phyloP scores from a whole-genome alignment of 1,284 basidiomycete species.

The Rugosomyces carneus region DNA sequence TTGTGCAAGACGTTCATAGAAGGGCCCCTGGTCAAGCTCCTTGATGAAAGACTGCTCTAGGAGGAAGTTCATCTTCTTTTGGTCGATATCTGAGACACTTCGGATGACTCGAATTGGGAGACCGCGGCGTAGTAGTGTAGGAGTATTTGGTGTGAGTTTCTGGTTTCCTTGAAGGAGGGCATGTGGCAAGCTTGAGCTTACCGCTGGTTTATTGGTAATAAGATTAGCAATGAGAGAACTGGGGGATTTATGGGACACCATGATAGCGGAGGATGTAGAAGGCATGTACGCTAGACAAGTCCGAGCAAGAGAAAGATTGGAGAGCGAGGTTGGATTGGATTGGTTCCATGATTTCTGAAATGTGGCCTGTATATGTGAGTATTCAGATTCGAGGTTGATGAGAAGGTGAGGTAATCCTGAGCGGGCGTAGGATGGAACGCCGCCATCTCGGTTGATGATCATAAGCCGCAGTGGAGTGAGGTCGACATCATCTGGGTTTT shows the following conservation, averaged over 20 bases:
- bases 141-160: constrained; percentile 84
- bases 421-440: constrained; percentile 96
- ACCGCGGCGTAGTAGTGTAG: constrained; percentile 89
- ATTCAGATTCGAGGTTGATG: constrained; percentile 92
- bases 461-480: constrained; percentile 91
- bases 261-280: constrained; percentile 84
- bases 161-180: constrained; percentile 83
- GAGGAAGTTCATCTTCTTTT: constrained; percentile 68
- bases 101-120: constrained; percentile 83
- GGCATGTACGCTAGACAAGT: constrained; percentile 94
- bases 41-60: constrained; percentile 86
- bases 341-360: constrained; percentile 77
- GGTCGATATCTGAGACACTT: constrained; percentile 62
- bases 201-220: constrained; percentile 97
- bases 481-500: constrained; percentile 50
- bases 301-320: constrained; percentile 83
- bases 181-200: constrained; percentile 92
- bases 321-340: constrained; percentile 81
- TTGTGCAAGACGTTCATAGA: constrained; percentile 73
- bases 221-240: constrained; percentile 94
- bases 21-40: constrained; percentile 67
- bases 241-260: constrained; percentile 96
- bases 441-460: constrained; percentile 97
- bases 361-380: constrained; percentile 79
- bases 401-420: constrained; percentile 92